These are phyloP conservation scores for Raffaelea albimanens DNA, from an alignment of 2,329 filamentous ascomycete species.

Conservation along the genomic window DNA sequence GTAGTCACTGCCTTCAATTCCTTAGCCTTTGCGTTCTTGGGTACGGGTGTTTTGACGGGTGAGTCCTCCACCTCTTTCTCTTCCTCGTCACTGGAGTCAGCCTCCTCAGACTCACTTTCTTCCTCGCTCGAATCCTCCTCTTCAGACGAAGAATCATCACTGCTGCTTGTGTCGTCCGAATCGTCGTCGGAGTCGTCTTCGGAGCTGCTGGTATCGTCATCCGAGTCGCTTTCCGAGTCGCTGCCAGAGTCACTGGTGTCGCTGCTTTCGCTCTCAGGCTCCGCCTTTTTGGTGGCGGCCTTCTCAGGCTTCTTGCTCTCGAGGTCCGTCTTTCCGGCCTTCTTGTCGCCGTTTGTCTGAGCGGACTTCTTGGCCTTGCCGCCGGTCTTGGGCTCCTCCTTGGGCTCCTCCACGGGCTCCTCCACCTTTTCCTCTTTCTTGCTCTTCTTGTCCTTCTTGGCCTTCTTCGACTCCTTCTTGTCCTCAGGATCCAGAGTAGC, in stretches of 20 bases:
- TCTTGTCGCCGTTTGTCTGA: slow-evolving; percentile 11
- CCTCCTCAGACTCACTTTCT: background rate
- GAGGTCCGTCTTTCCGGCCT: slow-evolving; percentile 13
- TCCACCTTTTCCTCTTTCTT: slow-evolving; percentile 10
- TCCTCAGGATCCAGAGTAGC: slow-evolving; percentile 6
- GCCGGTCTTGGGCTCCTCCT: background rate
- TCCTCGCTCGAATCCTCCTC: background rate
- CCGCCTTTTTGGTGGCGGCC: background rate
- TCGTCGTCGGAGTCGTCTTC: background rate
- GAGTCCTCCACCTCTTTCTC: slow-evolving; percentile 14
- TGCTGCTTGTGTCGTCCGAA: slow-evolving; percentile 14
- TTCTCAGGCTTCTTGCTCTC: background rate
- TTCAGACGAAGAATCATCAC: slow-evolving; percentile 14
- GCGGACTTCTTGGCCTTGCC: slow-evolving; percentile 14
- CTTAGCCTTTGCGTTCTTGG: slow-evolving; percentile 8
- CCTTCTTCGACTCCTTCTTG: slow-evolving; percentile 9
- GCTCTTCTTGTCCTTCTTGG: slow-evolving; percentile 13
- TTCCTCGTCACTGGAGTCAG: slow-evolving; percentile 12
- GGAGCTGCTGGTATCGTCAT: background rate
- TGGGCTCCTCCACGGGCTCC: slow-evolving; percentile 5
- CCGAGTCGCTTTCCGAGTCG: background rate
- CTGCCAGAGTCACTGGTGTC: background rate
- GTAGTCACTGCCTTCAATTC: slow-evolving; percentile 29
- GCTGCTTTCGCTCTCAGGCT: background rate
- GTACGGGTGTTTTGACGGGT: background rate